Base-by-base conservation (phyloP, 2,329 filamentous ascomycete species). In the Trichocomaceae sp. region DNA sequence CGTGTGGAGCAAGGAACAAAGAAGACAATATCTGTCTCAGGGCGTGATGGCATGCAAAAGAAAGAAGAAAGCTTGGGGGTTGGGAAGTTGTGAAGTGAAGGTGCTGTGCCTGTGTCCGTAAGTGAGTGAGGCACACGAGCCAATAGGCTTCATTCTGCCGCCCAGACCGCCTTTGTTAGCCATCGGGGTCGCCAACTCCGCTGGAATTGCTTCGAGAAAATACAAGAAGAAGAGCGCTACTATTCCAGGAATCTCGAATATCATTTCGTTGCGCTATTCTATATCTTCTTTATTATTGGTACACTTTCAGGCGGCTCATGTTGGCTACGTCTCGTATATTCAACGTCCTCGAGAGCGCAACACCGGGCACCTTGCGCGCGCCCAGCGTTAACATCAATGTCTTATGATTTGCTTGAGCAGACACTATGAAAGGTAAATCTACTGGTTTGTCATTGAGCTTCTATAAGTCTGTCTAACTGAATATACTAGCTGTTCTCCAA, bases 401-500 rank as follows among this genome's bases (percentile, higher is more conserved):
- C 15, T 15, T 15, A 35, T 35, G 9, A 45, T 45, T 20, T 45
- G 10, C 20, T 22, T 13, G 19, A n/a, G 4, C n/a, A 49, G n/a
- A 8, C 39, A 54, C 19, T 48, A 57, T 59, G 57, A 59, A 57
- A 37, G 47, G 55, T 59, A 57, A 57, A 22, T 50, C 8, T 17
- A 22, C 50, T 20, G 10, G 17, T 19, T 20, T 29, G 8, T 35
- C 17, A 22, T 10, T 19, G n/a, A 22, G 3, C 39, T 22, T 42
- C 35, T 39, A 7, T 5, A 8, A 9, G 8, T 10, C 22, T 47
- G 20, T 29, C 22, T 37, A 8, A 39, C 31, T 56, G 13, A 29
- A 17, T 9, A 22, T 46, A 13, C 37, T 48, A 58, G 58, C 58
- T 42, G 47, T 56, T 39, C 41, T 58, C 35, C 93, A 99, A 74